Evolutionary conservation across 2,329 filamentous ascomycete genomes (phyloP), one percentile per base, ranked within the genome.

Genomic region (Ophiocordyceps camponoti-saundersi): DNA sequence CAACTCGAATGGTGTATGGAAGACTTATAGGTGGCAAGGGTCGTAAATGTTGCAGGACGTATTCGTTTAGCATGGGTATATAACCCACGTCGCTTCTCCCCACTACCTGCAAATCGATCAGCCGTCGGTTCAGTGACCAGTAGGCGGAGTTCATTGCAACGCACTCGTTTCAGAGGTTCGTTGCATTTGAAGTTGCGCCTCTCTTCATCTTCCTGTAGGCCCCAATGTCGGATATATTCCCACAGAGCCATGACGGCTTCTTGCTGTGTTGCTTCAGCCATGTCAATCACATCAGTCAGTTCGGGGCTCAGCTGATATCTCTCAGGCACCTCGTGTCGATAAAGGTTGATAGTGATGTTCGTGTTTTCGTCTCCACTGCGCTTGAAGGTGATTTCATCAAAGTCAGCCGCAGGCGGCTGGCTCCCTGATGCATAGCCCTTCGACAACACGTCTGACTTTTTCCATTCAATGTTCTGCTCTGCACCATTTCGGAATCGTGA

Each of bases 121-220:
- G 46, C 39, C 16, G 23, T 21, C n/a, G 20, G 12, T 3, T 6
- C 6, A 13, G 6, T 41, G 12, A 26, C 8, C 15, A 16, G 12
- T 22, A 30, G 42, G 8, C 3, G 5, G 2, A 12, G 15, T 15
- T 36, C 3, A 11, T 6, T 8, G 11, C 15, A 12, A 50, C 76
- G 58, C 66, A 94, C 87, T 63, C 77, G 78, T 65, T 77, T 82
- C 46, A 98, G 63, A 44, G 81, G 73, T 42, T 89, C 82, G 59
- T 98, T 90, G 59, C 92, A 96, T 39, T 85, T 82, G 55, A 98
- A 90, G 50, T 85, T 84, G 51, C 92, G 78, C 68, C 92, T 92
- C 61, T 98, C 92, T 50, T 96, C 90, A 53, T 95, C 89, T 60
- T 95, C 90, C 61, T 94, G 87, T 44, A 98, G 69, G 18, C 82